These are phyloP conservation scores for Globisporangium nagaii DNA, from an alignment of 352 stramenopile species.

Conservation along the genomic window DNA sequence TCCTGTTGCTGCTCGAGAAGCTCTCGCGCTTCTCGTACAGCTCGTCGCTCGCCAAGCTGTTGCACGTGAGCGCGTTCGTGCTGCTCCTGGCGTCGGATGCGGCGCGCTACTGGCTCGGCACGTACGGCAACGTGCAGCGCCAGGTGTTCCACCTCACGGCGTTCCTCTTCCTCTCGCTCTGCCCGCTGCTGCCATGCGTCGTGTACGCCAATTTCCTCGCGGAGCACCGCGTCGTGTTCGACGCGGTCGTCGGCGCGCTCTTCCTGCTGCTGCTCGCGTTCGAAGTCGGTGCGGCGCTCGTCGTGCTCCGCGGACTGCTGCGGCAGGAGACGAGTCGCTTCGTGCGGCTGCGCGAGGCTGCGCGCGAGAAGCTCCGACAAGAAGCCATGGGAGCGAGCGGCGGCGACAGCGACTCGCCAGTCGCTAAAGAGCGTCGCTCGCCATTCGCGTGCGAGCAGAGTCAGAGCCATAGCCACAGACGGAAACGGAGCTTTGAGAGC, in stretches of 20 bases:
- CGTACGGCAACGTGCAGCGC: slow-evolving; percentile 41
- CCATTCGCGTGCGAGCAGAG: neutral
- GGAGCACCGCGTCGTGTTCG: slow-evolving; percentile 45
- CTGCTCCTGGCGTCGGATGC: slow-evolving; percentile 39
- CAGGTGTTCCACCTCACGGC: slow-evolving; percentile 63
- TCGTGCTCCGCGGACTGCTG: slow-evolving; percentile 49
- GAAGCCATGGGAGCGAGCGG: neutral
- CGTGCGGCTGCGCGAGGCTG: slow-evolving; percentile 38
- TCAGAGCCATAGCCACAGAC: neutral
- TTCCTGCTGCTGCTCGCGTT: slow-evolving; percentile 33
- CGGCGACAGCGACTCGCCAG: neutral
- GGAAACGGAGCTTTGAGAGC: neutral
- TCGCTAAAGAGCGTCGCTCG: too few relatives aligned
- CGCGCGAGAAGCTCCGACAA: slow-evolving; percentile 10
- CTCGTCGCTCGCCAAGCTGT: slow-evolving; percentile 28
- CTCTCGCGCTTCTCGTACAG: slow-evolving; percentile 29
- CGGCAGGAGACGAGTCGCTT: slow-evolving; percentile 55
- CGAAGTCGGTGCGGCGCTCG: slow-evolving; percentile 28
- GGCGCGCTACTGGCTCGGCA: slow-evolving; percentile 53
- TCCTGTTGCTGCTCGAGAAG: slow-evolving; percentile 59
- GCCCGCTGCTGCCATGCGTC: slow-evolving; percentile 46
- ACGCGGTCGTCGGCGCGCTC: slow-evolving; percentile 26
- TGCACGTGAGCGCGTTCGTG: slow-evolving; percentile 39
- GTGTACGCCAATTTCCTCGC: slow-evolving; percentile 50
- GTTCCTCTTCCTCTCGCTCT: slow-evolving; percentile 65